A percentile compares a stretch with the other conserved stretches of the same genome.
Conservation (phyloP, 75 land plant species). For the Cunninghamia lanceolata region DNA sequence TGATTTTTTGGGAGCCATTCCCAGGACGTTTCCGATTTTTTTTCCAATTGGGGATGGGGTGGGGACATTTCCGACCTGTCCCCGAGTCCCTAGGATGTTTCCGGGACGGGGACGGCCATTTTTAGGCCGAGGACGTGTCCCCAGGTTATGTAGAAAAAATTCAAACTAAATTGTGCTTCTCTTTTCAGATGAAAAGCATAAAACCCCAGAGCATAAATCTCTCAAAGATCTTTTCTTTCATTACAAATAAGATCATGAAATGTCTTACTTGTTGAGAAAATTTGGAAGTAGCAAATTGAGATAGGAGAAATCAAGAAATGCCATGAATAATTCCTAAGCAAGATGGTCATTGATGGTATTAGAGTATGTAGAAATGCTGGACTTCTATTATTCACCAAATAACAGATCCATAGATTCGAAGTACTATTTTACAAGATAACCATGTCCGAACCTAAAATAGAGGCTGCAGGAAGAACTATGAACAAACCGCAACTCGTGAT, state of each 20-base stretch:
- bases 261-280: neutral
- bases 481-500: conserved; percentile 93
- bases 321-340: neutral
- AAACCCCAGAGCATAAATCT: neutral
- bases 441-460: conserved; percentile 11
- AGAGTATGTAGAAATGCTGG: neutral
- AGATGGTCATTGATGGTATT: neutral
- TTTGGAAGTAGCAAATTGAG: neutral
- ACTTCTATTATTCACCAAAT: neutral
- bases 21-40: too few relatives aligned
- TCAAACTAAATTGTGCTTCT: neutral
- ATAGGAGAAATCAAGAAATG: neutral
- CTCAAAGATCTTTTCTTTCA: neutral
- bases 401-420: neutral
- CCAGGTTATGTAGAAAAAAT: neutral
- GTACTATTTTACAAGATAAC: conserved; percentile 1
- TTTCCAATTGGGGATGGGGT: too few relatives aligned
- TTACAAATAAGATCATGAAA: neutral
- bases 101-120: too few relatives aligned
- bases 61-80: too few relatives aligned
- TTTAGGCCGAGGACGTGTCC: too few relatives aligned
- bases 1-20: too few relatives aligned
- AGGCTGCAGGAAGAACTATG: conserved; percentile 12
- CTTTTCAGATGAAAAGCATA: neutral
- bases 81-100: too few relatives aligned